Evolutionary conservation across 75 land plant species (phyloP).

Genomic region (Azolla pinnata): DNA sequence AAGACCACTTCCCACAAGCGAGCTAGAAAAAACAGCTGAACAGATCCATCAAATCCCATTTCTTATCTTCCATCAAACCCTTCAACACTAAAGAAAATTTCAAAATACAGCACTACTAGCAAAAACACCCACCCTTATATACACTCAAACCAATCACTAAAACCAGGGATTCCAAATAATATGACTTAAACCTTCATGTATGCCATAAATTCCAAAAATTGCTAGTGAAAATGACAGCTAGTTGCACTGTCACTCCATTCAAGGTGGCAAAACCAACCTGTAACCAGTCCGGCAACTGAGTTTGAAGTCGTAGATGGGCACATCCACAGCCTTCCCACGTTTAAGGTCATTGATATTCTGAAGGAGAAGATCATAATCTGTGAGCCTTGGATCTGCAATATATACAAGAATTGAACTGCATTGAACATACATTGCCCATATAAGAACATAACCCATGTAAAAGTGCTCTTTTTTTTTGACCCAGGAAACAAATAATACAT

Average conservation of each 20-base stretch:
- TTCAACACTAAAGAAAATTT: too few species aligned
- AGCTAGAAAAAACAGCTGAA: too few species aligned
- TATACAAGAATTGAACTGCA: too few species aligned
- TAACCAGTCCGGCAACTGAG: slow-evolving; percentile 21
- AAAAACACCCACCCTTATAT: background rate
- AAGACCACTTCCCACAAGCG: too few species aligned
- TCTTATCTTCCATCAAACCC: too few species aligned
- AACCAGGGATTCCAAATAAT: background rate
- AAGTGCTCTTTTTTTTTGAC: too few species aligned
- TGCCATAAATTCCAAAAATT: background rate
- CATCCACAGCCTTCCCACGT: slow-evolving; percentile 21
- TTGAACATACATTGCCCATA: too few species aligned
- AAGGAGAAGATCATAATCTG: slow-evolving; percentile 33
- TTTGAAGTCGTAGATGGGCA: slow-evolving; percentile 33
- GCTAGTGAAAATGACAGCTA: background rate
- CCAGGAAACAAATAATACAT: too few species aligned
- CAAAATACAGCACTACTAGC: too few species aligned
- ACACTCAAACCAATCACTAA: background rate
- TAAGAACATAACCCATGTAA: too few species aligned
- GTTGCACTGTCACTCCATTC: background rate
- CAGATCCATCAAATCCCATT: too few species aligned
- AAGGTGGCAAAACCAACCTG: slow-evolving; percentile 15
- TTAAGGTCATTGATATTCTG: slow-evolving; percentile 23
- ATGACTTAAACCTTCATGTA: background rate
- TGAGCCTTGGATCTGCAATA: slow-evolving; percentile 29